phyloP scores from a whole-genome alignment of 805 yeast genomes.

The Scheffersomyces coipomensis region DNA sequence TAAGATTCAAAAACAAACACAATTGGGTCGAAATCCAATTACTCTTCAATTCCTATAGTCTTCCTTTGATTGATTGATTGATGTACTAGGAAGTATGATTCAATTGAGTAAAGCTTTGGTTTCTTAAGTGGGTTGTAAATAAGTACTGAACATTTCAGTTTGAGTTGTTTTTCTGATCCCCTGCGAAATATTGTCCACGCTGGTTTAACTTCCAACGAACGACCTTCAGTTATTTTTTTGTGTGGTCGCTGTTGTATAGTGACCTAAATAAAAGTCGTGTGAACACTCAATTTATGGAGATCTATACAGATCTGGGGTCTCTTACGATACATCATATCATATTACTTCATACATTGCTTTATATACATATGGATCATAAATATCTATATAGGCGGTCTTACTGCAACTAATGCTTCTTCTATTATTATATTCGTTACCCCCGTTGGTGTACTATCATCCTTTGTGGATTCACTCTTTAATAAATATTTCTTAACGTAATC shows the following conservation, averaged over 20 bases:
- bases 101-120: neutral
- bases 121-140: too few species aligned
- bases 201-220: too few species aligned
- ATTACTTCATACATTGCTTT: too few species aligned
- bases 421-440: conserved; percentile 33
- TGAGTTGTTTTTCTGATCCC: neutral
- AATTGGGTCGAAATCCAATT: neutral
- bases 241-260: too few species aligned
- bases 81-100: neutral
- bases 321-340: too few species aligned
- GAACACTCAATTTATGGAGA: too few species aligned
- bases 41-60: neutral
- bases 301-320: too few species aligned
- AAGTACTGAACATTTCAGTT: neutral
- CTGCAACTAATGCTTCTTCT: conserved; percentile 33
- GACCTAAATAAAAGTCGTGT: too few species aligned
- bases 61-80: neutral
- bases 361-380: too few species aligned
- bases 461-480: conserved; percentile 12
- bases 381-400: conserved; percentile 40
- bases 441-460: conserved; percentile 24
- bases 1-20: neutral
- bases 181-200: too few species aligned
- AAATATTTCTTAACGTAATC: conserved; percentile 27
- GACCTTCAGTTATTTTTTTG: too few species aligned